These are phyloP conservation scores for Colletotrichum siamense DNA, from an alignment of 2,329 filamentous ascomycete genomes.

Conservation along the genomic window DNA sequence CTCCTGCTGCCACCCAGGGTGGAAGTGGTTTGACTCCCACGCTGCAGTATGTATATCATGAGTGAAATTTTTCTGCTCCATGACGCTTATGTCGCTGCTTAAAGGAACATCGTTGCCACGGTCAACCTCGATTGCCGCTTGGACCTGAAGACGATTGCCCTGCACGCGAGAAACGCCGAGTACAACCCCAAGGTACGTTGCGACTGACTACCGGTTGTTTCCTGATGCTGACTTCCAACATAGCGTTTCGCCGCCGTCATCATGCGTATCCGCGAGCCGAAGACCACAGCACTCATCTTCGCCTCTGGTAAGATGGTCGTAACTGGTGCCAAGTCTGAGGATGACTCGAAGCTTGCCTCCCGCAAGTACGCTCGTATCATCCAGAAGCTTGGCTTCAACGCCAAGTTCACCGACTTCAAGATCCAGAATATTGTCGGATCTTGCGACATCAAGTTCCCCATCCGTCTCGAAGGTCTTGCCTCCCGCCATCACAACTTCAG, in stretches of 20 bases:
- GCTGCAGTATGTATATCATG: slow-evolving; percentile 85
- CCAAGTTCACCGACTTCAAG: slow-evolving; percentile 99
- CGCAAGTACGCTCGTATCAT: slow-evolving; percentile 99
- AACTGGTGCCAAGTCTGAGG: slow-evolving; percentile 96
- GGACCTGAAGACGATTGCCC: slow-evolving; percentile 97
- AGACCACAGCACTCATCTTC: slow-evolving; percentile 98
- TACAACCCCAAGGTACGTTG: slow-evolving; percentile 92
- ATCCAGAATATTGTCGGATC: slow-evolving; percentile 99
- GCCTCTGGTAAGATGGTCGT: slow-evolving; percentile 99
- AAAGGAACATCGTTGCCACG: slow-evolving; percentile 98
- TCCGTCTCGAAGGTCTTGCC: slow-evolving; percentile 93
- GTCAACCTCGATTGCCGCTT: slow-evolving; percentile 97
- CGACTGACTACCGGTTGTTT: background rate
- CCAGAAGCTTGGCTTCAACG: slow-evolving; percentile 99
- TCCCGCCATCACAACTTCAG: slow-evolving; percentile 99
- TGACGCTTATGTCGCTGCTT: slow-evolving; percentile 58
- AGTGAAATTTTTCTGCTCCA: slow-evolving; percentile 37
- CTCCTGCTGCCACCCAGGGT: slow-evolving; percentile 80
- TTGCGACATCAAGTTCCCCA: slow-evolving; percentile 99
- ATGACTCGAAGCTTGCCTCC: slow-evolving; percentile 95
- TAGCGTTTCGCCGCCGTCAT: slow-evolving; percentile 98
- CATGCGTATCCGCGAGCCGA: slow-evolving; percentile 99
- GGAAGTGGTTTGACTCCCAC: slow-evolving; percentile 91
- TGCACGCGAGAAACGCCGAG: slow-evolving; percentile 97
- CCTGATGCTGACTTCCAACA: slow-evolving; percentile 34